Base-by-base conservation (phyloP, 805 yeast species). In the Zygosaccharomyces gambellarensis region DNA sequence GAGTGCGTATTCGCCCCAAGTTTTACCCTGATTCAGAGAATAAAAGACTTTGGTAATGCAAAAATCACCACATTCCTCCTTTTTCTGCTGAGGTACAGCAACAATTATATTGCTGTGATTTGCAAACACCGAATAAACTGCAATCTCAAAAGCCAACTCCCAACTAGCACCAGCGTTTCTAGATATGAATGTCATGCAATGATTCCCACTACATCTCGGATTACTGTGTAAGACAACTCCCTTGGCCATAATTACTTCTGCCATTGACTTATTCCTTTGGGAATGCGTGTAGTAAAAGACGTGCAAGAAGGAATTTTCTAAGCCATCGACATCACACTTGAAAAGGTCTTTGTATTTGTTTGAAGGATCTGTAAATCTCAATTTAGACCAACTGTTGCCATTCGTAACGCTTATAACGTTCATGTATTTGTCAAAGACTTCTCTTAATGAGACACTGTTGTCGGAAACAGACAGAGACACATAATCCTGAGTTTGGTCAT, bases 181-280 rank as follows among this genome's bases (percentile, higher is more conserved):
- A 10, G 44, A 40, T n/a, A 40, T 29, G 27, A 40, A 40, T 19
- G 44, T 10, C 44, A 40, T 40, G 36, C 34, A 40, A 5, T 11
- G 11, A 22, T 28, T 29, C 5, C 23, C 27, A 29, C 28, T n/a
- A n/a, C 4, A 14, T 9, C n/a, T 23, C 11, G 23, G 9, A 5
- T 40, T n/a, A 29, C 36, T 53, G 43, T 53, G 34, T 29, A 23
- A 29, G 23, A 29, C 23, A n/a, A 36, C 44, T 40, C 44, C 44
- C 32, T 40, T 40, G 31, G 44, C 44, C 44, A 40, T 28, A 23
- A 40, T 28, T 19, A 40, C 44, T 5, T 40, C n/a, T 7, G 19
- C 23, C 44, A 40, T 40, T 40, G 44, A 40, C 4, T n/a, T 28
- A 5, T 28, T 12, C 0, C 77, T 71, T 23, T 27, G 12, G 14